phyloP scores from a whole-genome alignment of 2,329 filamentous ascomycete species.

The Xylaria sp. region DNA sequence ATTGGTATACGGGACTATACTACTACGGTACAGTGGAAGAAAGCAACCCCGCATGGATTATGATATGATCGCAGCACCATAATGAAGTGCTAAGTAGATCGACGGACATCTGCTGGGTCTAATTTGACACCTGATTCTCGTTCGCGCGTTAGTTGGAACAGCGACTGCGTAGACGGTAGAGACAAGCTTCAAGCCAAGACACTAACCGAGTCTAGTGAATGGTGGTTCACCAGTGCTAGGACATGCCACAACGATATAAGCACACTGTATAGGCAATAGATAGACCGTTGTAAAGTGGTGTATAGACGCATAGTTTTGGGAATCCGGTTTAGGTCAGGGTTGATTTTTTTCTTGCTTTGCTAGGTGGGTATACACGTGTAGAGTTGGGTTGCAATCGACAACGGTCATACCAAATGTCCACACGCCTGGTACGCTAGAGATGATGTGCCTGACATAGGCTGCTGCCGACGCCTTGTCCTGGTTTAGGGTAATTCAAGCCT shows the following conservation, averaged over 20 bases:
- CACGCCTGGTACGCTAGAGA: background rate
- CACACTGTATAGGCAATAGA: background rate
- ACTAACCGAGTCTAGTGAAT: background rate
- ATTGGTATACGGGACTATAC: too few relatives aligned
- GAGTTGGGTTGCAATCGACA: background rate
- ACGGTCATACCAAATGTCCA: background rate
- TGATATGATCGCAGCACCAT: too few relatives aligned
- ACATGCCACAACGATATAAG: background rate
- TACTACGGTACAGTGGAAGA: too few relatives aligned
- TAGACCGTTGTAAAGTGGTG: background rate
- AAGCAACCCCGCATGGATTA: background rate
- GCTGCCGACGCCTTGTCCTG: background rate
- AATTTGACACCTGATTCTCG: too few relatives aligned
- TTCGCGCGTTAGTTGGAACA: too few relatives aligned
- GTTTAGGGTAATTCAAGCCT: background rate
- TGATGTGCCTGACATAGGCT: too few relatives aligned
- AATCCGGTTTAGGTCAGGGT: too few relatives aligned
- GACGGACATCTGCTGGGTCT: too few relatives aligned
- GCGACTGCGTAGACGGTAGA: background rate
- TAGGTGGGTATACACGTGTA: too few relatives aligned
- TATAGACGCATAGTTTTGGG: background rate
- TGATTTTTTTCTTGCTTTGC: too few relatives aligned
- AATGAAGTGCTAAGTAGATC: too few relatives aligned
- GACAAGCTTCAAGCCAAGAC: background rate
- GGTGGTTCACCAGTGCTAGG: background rate